Conservation (phyloP, 495 filamentous ascomycete species). For the Neurospora sp. region DNA sequence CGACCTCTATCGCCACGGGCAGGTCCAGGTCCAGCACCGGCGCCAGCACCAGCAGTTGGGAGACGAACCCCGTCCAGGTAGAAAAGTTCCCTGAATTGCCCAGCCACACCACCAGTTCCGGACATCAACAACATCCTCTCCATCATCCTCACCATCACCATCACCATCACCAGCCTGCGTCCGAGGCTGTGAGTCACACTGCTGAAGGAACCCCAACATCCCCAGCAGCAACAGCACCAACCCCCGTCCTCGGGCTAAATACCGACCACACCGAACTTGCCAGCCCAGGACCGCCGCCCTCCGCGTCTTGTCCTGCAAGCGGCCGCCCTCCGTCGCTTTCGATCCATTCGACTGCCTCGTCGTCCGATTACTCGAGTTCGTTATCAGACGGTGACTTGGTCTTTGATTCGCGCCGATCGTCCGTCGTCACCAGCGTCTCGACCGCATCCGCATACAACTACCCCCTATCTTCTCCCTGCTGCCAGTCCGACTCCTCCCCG, state of each 20-base stretch:
- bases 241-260: neutral
- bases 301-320: neutral
- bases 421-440: slow-evolving; percentile 18
- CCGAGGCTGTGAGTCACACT: neutral
- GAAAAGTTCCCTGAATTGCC: slow-evolving; percentile 22
- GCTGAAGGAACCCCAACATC: neutral
- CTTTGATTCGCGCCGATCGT: slow-evolving; percentile 21
- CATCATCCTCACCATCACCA: slow-evolving; percentile 2
- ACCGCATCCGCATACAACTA: neutral
- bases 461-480: slow-evolving; percentile 1
- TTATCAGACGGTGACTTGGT: slow-evolving; percentile 10
- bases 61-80: neutral
- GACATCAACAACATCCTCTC: neutral
- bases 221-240: neutral
- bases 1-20: neutral
- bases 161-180: slow-evolving; percentile 1
- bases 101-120: slow-evolving; percentile 7
- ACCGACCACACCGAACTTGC: neutral
- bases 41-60: slow-evolving; percentile 3
- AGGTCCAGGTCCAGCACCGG: neutral
- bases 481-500: neutral
- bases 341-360: slow-evolving; percentile 14
- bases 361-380: slow-evolving; percentile 9
- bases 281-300: neutral
- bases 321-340: slow-evolving; percentile 19